Evolutionary conservation across 805 yeast genomes (phyloP), one percentile per base, ranked within the genome.

Genomic region (Tetrapisispora taiwanensis): DNA sequence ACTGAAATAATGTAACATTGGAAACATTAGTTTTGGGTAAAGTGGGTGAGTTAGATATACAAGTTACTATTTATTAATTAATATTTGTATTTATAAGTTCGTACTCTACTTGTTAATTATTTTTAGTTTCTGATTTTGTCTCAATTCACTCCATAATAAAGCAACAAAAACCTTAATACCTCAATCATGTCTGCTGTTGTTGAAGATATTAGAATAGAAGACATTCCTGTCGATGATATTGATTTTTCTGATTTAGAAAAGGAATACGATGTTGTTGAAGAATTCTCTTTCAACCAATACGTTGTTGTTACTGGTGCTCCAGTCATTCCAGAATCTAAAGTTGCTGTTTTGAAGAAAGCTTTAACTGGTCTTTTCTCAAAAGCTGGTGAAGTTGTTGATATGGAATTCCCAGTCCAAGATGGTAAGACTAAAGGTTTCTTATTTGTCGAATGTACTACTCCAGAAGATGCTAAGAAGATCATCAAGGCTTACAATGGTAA

Each of bases 291-390:
- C 46, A 95, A 85, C 58, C 76, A 76, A 57, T 88, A 78, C 59
- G 78, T 90, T 46, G 84, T 90, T 27, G 83, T 87, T 42, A 97
- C 88, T 62, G 98, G 98, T 39, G 89, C 95, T 10, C 99, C 99
- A 53, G 72, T 87, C 49, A 95, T 95, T 22, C 95, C 97, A 46
- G 95, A 82, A 61, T 64, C 86, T 43, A 92, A 92, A 68, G 84
- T 80, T 42, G 84, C 87, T 45, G 78, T 84, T 46, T 75, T 92
- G 60, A 75, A 80, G 53, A 89, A 86, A 65, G 97, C 94, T 37
- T 74, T 92, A 59, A 76, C 74, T 54, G 90, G 89, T 69, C 73
- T 87, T 43, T 81, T 92, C 59, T 69, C 78, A 39, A 75, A 77
- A 51, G 88, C 78, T 38, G 97, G 96, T 42, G 79, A 78, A 51